A percentile compares a stretch with the other conserved stretches of the same genome.
phyloP scores from a whole-genome alignment of 495 filamentous ascomycete genomes.

The Neurospora discreta region DNA sequence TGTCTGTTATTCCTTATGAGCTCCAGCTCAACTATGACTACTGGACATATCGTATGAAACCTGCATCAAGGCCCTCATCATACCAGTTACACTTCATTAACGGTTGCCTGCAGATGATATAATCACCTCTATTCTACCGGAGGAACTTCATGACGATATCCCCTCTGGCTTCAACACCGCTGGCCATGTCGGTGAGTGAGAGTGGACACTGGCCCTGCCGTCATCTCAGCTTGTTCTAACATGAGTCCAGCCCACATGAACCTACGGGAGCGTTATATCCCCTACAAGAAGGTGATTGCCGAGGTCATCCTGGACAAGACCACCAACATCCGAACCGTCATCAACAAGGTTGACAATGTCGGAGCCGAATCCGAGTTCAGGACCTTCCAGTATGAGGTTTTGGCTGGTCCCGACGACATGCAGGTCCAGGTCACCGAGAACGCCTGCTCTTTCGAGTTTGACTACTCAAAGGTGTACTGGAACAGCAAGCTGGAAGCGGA shows the following conservation, averaged over 20 bases:
- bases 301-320: conserved; percentile 84
- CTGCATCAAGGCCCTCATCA: background rate
- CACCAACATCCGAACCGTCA: conserved; percentile 63
- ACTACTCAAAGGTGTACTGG: conserved; percentile 92
- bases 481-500: conserved; percentile 84
- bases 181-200: conserved; percentile 69
- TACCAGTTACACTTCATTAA: background rate
- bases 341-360: conserved; percentile 89
- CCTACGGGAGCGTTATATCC: conserved; percentile 65
- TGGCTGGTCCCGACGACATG: conserved; percentile 67
- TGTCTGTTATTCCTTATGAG: conserved; percentile 61
- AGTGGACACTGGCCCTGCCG: background rate
- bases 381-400: conserved; percentile 88
- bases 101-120: conserved; percentile 54
- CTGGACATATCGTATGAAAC: conserved; percentile 65
- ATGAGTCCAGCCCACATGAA: conserved; percentile 62
- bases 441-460: conserved; percentile 54
- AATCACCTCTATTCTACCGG: conserved; percentile 63
- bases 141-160: conserved; percentile 51
- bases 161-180: conserved; percentile 79
- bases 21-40: conserved; percentile 70
- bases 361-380: conserved; percentile 76
- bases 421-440: conserved; percentile 63
- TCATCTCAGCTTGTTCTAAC: background rate
- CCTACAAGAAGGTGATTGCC: conserved; percentile 76